These are phyloP conservation scores for Tylopilus felleus DNA, from an alignment of 768 basidiomycete species.

Conservation along the genomic window DNA sequence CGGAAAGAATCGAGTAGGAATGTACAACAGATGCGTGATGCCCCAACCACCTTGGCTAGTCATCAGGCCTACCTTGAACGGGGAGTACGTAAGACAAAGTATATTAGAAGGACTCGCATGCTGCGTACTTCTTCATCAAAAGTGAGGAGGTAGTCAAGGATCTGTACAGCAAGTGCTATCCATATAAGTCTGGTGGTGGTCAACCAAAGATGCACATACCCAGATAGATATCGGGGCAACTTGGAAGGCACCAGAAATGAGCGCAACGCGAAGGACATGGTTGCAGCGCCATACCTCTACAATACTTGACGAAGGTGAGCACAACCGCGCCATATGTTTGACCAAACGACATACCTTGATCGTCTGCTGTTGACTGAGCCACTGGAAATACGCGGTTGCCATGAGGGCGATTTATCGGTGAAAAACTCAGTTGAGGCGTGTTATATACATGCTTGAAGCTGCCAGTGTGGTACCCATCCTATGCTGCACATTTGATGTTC, in stretches of 20 bases:
- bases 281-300: background rate
- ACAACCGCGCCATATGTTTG: too few relatives aligned
- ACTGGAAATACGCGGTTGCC: background rate
- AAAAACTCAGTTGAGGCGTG: background rate
- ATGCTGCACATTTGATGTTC: background rate
- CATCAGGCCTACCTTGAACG: constrained; percentile 2
- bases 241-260: background rate
- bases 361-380: constrained; percentile 5
- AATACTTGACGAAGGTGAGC: constrained; percentile 1
- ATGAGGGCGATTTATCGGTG: background rate
- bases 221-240: constrained; percentile 12
- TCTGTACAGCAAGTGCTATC: background rate
- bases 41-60: constrained; percentile 1
- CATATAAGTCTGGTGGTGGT: background rate
- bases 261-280: background rate
- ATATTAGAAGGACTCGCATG: too few relatives aligned
- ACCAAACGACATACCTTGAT: constrained; percentile 1
- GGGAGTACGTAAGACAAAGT: background rate
- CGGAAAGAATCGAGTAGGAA: constrained; percentile 9
- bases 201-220: background rate
- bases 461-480: background rate
- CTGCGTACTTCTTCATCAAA: constrained; percentile 11
- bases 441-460: background rate
- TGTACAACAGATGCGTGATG: constrained; percentile 10
- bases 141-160: constrained; percentile 10